Percentiles rank a stretch among this genome's conserved stretches.
phyloP scores from a whole-genome alignment of 345 rosid species.

The Eucalyptus tenuipes region DNA sequence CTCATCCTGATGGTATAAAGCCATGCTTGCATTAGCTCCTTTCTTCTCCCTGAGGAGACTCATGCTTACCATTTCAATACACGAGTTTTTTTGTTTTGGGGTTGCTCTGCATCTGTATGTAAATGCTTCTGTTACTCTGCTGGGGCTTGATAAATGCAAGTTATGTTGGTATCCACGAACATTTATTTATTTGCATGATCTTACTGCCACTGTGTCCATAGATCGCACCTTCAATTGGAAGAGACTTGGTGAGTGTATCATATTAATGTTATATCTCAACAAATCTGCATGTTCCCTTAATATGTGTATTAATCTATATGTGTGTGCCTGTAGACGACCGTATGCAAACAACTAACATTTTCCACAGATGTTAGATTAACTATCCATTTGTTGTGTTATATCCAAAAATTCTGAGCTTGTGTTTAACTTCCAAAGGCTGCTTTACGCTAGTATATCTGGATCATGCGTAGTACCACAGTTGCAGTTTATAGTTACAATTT shows the following conservation, averaged over 20 bases:
- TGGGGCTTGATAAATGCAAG: background rate
- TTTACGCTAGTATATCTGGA: background rate
- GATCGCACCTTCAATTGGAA: background rate
- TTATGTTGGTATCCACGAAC: background rate
- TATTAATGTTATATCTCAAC: background rate
- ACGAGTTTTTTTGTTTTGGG: background rate
- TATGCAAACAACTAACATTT: background rate
- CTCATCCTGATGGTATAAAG: constrained; percentile 71
- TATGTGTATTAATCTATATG: background rate
- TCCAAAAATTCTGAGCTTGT: background rate
- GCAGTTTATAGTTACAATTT: background rate
- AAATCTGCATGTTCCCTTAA: background rate
- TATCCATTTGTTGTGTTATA: background rate
- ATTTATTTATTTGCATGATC: background rate
- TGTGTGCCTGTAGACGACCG: background rate
- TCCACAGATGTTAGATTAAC: background rate
- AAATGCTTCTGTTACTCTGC: background rate
- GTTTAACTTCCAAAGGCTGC: background rate
- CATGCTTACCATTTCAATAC: background rate
- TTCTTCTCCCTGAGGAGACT: background rate
- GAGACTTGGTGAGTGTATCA: background rate
- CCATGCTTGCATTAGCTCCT: background rate
- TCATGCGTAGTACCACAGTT: background rate
- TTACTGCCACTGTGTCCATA: background rate
- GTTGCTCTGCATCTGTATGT: background rate